phyloP scores from a whole-genome alignment of 2,329 filamentous ascomycete species.

The Macroventuria anomochaeta region DNA sequence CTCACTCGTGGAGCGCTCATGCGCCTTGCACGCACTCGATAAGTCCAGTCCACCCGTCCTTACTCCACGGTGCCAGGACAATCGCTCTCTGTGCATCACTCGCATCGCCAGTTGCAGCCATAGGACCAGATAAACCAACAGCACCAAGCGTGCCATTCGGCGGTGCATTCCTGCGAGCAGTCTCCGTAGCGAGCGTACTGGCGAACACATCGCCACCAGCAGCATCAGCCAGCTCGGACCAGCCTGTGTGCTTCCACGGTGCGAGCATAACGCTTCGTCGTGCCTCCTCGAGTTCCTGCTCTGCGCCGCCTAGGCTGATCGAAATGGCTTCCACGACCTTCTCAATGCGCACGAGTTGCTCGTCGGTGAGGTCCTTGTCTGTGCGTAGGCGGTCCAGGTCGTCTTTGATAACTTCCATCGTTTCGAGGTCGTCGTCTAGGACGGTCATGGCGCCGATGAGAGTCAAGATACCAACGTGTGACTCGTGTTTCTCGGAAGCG shows the following conservation, averaged over 20 bases:
- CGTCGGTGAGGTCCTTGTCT: slow-evolving; percentile 65
- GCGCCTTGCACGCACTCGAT: slow-evolving; percentile 33
- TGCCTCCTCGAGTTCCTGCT: slow-evolving; percentile 67
- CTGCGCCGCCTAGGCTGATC: slow-evolving; percentile 56
- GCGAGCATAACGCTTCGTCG: slow-evolving; percentile 81
- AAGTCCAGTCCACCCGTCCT: slow-evolving; percentile 68
- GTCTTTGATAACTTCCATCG: slow-evolving; percentile 77
- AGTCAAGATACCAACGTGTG: slow-evolving; percentile 79
- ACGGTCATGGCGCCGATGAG: slow-evolving; percentile 85
- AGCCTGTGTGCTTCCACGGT: slow-evolving; percentile 79
- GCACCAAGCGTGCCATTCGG: slow-evolving; percentile 73
- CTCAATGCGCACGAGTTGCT: slow-evolving; percentile 73
- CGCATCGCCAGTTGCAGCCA: slow-evolving; percentile 73
- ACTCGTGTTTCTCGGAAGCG: slow-evolving; percentile 74
- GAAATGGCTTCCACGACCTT: slow-evolving; percentile 79
- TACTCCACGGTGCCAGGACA: slow-evolving; percentile 81
- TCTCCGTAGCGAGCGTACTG: slow-evolving; percentile 80
- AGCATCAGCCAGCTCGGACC: slow-evolving; percentile 73
- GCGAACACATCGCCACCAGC: slow-evolving; percentile 56
- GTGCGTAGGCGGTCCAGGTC: slow-evolving; percentile 78
- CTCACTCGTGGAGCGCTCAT: neutral
- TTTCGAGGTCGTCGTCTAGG: slow-evolving; percentile 79
- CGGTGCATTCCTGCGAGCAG: slow-evolving; percentile 76
- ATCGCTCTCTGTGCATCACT: slow-evolving; percentile 79
- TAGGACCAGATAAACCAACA: slow-evolving; percentile 73